Evolutionary conservation across 2,329 filamentous ascomycete species (phyloP).

Genomic region (Calonectria ilicicola): DNA sequence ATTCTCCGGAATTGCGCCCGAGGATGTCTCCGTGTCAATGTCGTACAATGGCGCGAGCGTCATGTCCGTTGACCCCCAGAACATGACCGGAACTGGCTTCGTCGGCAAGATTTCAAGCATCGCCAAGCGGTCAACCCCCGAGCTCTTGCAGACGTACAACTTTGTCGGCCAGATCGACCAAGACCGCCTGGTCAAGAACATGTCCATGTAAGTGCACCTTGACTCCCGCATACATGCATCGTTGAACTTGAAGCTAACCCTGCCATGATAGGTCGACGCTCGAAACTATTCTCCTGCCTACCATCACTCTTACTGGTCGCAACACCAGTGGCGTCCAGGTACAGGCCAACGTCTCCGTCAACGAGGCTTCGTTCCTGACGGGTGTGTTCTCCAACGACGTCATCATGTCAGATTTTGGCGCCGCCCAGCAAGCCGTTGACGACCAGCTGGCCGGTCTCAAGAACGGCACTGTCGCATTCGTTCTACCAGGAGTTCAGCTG

Average conservation of each 20-base stretch:
- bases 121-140: constrained; percentile 45
- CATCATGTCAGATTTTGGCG: constrained; percentile 62
- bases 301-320: constrained; percentile 73
- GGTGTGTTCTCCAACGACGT: constrained; percentile 75
- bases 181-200: constrained; percentile 62
- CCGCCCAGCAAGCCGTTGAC: constrained; percentile 64
- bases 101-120: constrained; percentile 32
- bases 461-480: constrained; percentile 71
- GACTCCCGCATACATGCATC: constrained; percentile 28
- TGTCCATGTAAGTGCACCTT: constrained; percentile 69
- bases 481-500: constrained; percentile 76
- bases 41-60: constrained; percentile 64
- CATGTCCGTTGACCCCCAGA: constrained; percentile 42
- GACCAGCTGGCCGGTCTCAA: constrained; percentile 57
- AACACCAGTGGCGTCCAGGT: constrained; percentile 64
- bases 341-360: constrained; percentile 74
- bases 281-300: constrained; percentile 74
- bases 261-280: constrained; percentile 61
- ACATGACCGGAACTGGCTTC: constrained; percentile 41
- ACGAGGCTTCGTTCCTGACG: constrained; percentile 78
- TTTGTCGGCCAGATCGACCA: constrained; percentile 77
- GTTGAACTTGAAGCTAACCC: constrained; percentile 11
- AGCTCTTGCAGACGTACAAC: constrained; percentile 71
- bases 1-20: constrained; percentile 63
- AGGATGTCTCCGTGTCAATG: constrained; percentile 67